phyloP scores from a whole-genome alignment of 805 yeast species.

The Pichia exigua region DNA sequence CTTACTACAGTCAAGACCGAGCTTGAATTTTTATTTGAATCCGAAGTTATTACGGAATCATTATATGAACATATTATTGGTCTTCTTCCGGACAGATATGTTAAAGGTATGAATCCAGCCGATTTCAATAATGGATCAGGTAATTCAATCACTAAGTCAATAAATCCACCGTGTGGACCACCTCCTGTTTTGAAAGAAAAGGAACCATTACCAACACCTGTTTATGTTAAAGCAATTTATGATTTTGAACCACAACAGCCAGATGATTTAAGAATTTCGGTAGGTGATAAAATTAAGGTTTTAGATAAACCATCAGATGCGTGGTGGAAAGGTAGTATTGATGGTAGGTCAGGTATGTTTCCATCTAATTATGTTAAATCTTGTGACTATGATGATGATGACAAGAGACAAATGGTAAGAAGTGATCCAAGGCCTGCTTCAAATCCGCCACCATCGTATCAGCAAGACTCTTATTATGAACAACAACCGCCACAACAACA shows the following conservation, averaged over 20 bases:
- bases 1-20: conserved; percentile 63
- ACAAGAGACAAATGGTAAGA: not conserved
- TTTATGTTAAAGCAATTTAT: conserved; percentile 58
- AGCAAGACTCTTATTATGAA: conserved; percentile 14
- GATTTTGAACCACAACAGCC: conserved; percentile 67
- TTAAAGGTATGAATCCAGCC: conserved; percentile 14
- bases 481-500: conserved; percentile 11
- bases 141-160: conserved; percentile 4
- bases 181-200: not conserved
- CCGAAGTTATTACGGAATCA: conserved; percentile 57
- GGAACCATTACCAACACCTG: conserved; percentile 1
- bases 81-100: conserved; percentile 3
- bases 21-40: conserved; percentile 69
- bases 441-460: conserved; percentile 14
- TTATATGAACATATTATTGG: conserved; percentile 32
- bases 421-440: not conserved
- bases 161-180: conserved; percentile 6
- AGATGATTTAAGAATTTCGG: conserved; percentile 58
- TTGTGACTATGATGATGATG: conserved; percentile 10
- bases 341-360: conserved; percentile 67
- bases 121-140: conserved; percentile 19
- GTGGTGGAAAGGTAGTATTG: conserved; percentile 82
- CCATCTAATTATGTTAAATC: conserved; percentile 78
- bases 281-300: conserved; percentile 65
- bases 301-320: conserved; percentile 69